A percentile compares a stretch with the other conserved stretches of the same genome.
Conservation (phyloP, 768 basidiomycete genomes). For the Boletus rubroflammeus region DNA sequence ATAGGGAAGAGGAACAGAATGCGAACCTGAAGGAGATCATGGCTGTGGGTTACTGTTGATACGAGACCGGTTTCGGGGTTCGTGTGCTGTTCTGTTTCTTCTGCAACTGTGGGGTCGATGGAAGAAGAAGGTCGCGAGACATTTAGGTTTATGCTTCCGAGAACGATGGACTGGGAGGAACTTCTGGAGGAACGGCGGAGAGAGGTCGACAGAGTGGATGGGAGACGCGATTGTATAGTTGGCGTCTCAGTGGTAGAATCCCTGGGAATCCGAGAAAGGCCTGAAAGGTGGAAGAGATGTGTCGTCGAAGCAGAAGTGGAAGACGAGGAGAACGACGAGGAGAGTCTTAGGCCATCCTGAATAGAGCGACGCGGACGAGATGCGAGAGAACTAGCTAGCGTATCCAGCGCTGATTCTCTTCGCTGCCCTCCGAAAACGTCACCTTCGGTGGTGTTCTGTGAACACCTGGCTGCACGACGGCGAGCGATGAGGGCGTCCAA, state of each 20-base stretch:
- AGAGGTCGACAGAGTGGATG: conserved; percentile 17
- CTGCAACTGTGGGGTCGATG: conserved; percentile 12
- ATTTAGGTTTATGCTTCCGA: conserved; percentile 26
- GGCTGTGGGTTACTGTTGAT: conserved; percentile 23
- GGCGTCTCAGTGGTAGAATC: conserved; percentile 16
- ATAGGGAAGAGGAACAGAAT: not conserved
- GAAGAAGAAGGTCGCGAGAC: conserved; percentile 22
- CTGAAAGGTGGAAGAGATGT: conserved; percentile 13
- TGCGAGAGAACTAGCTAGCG: conserved; percentile 19
- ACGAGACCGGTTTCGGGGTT: conserved; percentile 3
- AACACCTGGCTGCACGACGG: conserved; percentile 16
- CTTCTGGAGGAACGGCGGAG: conserved; percentile 22
- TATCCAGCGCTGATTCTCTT: conserved; percentile 15
- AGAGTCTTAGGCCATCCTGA: conserved; percentile 10
- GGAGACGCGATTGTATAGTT: conserved; percentile 10
- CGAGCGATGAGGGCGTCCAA: conserved; percentile 36
- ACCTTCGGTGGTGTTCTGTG: conserved; percentile 4
- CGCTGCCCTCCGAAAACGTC: conserved; percentile 26
- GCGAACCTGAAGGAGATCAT: conserved; percentile 30
- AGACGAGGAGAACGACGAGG: conserved; percentile 18
- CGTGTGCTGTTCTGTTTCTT: conserved; percentile 10
- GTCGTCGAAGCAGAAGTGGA: conserved; percentile 19
- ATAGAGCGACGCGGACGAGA: conserved; percentile 23
- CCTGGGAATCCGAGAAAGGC: conserved; percentile 6
- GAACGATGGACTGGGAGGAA: conserved; percentile 23